These are phyloP conservation scores for Phylloporus sp. DNA, from an alignment of 768 basidiomycete genomes.

Conservation along the genomic window DNA sequence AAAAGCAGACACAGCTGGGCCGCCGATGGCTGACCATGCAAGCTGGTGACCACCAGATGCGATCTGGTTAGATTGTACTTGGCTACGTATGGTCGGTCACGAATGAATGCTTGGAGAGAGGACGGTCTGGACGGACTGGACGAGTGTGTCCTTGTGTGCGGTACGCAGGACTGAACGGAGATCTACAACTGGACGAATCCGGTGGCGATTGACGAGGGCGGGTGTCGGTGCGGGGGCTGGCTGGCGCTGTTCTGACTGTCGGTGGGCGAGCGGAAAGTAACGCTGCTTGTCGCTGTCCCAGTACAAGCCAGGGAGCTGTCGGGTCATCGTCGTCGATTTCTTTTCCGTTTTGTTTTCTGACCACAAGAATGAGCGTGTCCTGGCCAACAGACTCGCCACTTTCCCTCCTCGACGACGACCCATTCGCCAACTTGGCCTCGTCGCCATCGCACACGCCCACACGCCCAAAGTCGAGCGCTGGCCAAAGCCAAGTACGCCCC, in stretches of 20 bases:
- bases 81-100: slow-evolving; percentile 27
- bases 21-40: slow-evolving; percentile 23
- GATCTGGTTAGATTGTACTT: slow-evolving; percentile 38
- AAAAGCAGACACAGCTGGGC: slow-evolving; percentile 43
- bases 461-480: slow-evolving; percentile 33
- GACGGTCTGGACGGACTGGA: slow-evolving; percentile 29
- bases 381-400: no score
- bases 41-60: slow-evolving; percentile 37
- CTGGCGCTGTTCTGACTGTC: neutral
- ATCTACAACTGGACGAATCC: neutral
- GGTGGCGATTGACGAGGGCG: neutral
- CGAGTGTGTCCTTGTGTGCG: slow-evolving; percentile 18
- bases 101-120: neutral
- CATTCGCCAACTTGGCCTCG: slow-evolving; percentile 61
- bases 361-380: no score
- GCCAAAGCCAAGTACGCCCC: slow-evolving; percentile 33
- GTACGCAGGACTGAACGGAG: slow-evolving; percentile 18
- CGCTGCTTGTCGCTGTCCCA: slow-evolving; percentile 50
- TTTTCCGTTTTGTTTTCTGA: neutral
- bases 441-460: no score
- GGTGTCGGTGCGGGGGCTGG: neutral
- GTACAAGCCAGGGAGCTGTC: slow-evolving; percentile 52
- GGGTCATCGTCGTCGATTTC: slow-evolving; percentile 1
- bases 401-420: slow-evolving; percentile 70
- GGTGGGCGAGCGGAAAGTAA: slow-evolving; percentile 45